Percentiles rank a stretch among this genome's conserved stretches.
Conservation (phyloP, 371 early-diverging fungal genomes). For the Batrachochytrium dendrobatidis region DNA sequence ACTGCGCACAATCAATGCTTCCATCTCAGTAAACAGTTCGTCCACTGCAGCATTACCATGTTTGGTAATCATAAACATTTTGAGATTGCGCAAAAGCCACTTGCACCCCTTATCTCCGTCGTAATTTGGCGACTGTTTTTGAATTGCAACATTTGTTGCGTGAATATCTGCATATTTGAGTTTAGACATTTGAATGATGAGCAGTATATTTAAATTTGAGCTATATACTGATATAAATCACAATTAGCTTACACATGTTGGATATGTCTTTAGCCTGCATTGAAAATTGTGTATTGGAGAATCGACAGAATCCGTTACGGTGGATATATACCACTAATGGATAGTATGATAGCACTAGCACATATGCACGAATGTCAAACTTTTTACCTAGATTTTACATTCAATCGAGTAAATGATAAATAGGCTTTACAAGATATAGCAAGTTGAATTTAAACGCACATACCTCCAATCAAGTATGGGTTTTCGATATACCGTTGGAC, state of each 20-base stretch:
- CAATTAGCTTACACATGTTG: slow-evolving; percentile 33
- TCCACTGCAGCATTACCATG: slow-evolving; percentile 34
- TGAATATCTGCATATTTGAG: slow-evolving; percentile 38
- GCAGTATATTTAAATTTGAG: background rate
- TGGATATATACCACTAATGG: slow-evolving; percentile 51
- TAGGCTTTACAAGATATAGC: no score
- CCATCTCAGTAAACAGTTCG: slow-evolving; percentile 48
- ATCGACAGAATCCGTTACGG: slow-evolving; percentile 53
- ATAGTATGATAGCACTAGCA: slow-evolving; percentile 48
- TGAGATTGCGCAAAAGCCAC: slow-evolving; percentile 51
- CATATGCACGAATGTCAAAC: slow-evolving; percentile 50
- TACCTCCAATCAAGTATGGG: slow-evolving; percentile 50
- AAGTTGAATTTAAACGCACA: slow-evolving; percentile 1
- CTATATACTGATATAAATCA: background rate
- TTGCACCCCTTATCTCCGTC: slow-evolving; percentile 48
- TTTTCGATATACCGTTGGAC: slow-evolving; percentile 55
- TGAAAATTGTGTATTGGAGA: slow-evolving; percentile 45
- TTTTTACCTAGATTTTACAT: slow-evolving; percentile 38
- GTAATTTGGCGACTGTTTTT: slow-evolving; percentile 50
- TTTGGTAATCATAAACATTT: slow-evolving; percentile 35
- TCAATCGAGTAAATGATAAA: background rate
- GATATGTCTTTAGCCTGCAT: slow-evolving; percentile 53
- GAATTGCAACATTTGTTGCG: slow-evolving; percentile 57
- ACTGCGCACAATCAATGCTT: slow-evolving; percentile 45
- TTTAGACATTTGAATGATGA: slow-evolving; percentile 1